phyloP scores from a whole-genome alignment of 2,329 filamentous ascomycete genomes.

The Lachnellula occidentalis region DNA sequence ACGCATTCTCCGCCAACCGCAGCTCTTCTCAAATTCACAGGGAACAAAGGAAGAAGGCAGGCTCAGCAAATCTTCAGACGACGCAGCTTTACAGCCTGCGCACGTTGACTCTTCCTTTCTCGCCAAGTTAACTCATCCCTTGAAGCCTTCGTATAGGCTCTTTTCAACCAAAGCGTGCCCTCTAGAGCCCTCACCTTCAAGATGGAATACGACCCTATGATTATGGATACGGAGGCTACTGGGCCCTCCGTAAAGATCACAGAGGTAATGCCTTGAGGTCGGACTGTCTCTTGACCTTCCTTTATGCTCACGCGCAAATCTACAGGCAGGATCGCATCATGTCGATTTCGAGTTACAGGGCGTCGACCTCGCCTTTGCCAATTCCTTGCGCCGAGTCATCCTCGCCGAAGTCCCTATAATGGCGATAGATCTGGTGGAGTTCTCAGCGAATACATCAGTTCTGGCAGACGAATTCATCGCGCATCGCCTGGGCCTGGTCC shows the following conservation, averaged over 20 bases:
- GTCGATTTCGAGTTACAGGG: conserved; percentile 90
- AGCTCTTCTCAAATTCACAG: no score
- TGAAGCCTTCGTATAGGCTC: background rate
- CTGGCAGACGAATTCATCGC: conserved; percentile 94
- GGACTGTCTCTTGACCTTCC: background rate
- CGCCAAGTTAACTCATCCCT: background rate
- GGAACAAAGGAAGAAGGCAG: no score
- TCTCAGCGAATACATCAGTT: conserved; percentile 90
- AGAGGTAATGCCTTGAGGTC: conserved; percentile 30
- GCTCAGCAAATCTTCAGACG: no score
- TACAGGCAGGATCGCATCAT: conserved; percentile 68
- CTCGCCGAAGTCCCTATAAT: conserved; percentile 91
- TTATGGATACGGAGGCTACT: conserved; percentile 37
- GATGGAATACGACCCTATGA: conserved; percentile 45
- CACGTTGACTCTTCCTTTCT: no score
- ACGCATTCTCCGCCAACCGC: no score
- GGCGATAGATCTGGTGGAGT: conserved; percentile 90
- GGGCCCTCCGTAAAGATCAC: conserved; percentile 43
- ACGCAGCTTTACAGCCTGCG: no score
- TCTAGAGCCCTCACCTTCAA: conserved; percentile 15
- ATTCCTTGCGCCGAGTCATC: conserved; percentile 85
- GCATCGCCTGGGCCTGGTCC: conserved; percentile 85
- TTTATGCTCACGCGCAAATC: conserved; percentile 19
- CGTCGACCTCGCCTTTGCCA: conserved; percentile 86
- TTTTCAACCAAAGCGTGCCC: background rate